A percentile compares a stretch with the other conserved stretches of the same genome.
These are phyloP conservation scores for Serendipita vermifera DNA, from an alignment of 768 basidiomycete genomes.

Conservation along the genomic window DNA sequence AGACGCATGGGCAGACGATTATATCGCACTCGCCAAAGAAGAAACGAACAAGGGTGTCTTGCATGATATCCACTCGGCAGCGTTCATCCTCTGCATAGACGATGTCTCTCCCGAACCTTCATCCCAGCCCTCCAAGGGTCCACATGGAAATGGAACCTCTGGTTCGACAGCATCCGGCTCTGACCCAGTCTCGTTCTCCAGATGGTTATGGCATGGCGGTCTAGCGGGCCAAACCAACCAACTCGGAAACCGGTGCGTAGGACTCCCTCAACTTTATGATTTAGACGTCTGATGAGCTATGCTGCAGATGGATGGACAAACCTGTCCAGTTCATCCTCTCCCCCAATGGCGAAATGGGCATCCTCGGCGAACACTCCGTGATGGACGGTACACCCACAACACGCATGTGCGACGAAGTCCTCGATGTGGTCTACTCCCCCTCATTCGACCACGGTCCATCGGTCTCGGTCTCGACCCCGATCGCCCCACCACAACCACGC, in stretches of 20 bases:
- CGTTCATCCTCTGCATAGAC: slow-evolving; percentile 76
- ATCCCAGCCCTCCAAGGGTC: background rate
- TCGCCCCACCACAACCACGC: slow-evolving; percentile 22
- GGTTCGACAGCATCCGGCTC: background rate
- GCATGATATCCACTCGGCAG: slow-evolving; percentile 66
- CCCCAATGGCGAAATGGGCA: slow-evolving; percentile 65
- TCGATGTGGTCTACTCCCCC: slow-evolving; percentile 44
- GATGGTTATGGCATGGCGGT: slow-evolving; percentile 72
- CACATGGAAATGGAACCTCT: background rate
- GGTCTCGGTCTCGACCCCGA: slow-evolving; percentile 18
- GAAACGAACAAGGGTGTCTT: slow-evolving; percentile 48
- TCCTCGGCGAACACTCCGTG: slow-evolving; percentile 87
- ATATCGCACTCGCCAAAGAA: background rate
- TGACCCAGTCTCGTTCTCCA: slow-evolving; percentile 46
- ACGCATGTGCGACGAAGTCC: slow-evolving; percentile 55
- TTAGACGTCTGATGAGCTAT: background rate
- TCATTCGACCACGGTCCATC: slow-evolving; percentile 59
- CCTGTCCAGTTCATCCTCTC: slow-evolving; percentile 77
- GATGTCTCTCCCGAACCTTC: slow-evolving; percentile 33
- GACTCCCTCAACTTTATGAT: background rate
- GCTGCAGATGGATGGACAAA: slow-evolving; percentile 60
- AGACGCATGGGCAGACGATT: slow-evolving; percentile 57
- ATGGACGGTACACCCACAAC: slow-evolving; percentile 84
- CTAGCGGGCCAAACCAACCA: slow-evolving; percentile 28
- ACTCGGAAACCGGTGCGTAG: slow-evolving; percentile 29